Evolutionary conservation across 1,284 basidiomycete genomes (phyloP).

Genomic region (Cryptococcus deneoformans): DNA sequence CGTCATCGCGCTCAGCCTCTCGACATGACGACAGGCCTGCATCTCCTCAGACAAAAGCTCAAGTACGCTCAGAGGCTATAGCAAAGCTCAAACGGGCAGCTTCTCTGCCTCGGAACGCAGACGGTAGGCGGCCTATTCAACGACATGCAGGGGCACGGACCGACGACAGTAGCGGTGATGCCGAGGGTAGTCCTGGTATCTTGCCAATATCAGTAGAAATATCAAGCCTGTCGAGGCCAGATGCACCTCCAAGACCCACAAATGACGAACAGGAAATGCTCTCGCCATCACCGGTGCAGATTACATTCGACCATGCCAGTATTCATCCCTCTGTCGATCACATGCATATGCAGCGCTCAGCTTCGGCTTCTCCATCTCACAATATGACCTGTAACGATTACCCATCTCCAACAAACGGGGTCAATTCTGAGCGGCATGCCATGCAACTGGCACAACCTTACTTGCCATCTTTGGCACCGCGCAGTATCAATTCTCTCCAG

Average conservation of each 20-base stretch:
- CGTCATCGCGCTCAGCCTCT: conserved; percentile 20
- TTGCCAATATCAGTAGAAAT: neutral
- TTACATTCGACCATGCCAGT: conserved; percentile 14
- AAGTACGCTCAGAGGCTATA: conserved; percentile 76
- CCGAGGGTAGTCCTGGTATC: neutral
- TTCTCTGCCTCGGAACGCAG: conserved; percentile 80
- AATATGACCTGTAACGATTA: conserved; percentile 15
- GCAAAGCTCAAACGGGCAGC: conserved; percentile 85
- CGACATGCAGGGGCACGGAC: conserved; percentile 1
- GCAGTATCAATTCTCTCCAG: conserved; percentile 14
- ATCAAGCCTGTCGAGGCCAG: neutral
- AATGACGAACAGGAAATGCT: conserved; percentile 34
- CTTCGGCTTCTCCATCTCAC: conserved; percentile 34
- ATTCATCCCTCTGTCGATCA: conserved; percentile 12
- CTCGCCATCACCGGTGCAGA: conserved; percentile 26
- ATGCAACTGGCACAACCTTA: conserved; percentile 41
- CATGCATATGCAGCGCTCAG: conserved; percentile 34
- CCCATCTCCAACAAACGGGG: conserved; percentile 15
- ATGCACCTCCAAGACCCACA: no score
- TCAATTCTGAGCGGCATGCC: conserved; percentile 35
- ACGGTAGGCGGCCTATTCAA: conserved; percentile 72
- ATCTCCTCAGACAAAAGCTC: conserved; percentile 47
- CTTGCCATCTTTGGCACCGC: conserved; percentile 37
- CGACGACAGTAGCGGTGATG: neutral
- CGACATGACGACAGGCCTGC: conserved; percentile 4